phyloP scores from a whole-genome alignment of 257 asterid genomes.

The Galeopsis tetrahit region DNA sequence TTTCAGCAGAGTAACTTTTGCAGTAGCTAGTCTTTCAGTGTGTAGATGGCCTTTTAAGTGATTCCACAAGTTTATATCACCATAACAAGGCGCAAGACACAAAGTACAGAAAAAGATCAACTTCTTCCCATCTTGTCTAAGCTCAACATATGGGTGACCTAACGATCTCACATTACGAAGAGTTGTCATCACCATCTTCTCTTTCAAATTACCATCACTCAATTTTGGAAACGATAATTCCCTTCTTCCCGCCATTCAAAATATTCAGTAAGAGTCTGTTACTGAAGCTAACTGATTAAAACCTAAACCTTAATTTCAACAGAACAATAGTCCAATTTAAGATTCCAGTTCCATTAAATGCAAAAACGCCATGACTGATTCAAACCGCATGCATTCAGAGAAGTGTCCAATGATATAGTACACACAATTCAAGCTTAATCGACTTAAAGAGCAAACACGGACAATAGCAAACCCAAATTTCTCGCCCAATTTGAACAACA shows the following conservation, averaged over 20 bases:
- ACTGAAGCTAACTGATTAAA: conserved; percentile 32
- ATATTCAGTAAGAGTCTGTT: conserved; percentile 7
- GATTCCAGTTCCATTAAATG: not conserved
- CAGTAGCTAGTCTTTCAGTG: conserved; percentile 66
- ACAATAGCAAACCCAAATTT: conserved; percentile 22
- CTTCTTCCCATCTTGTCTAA: conserved; percentile 88
- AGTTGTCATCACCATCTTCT: conserved; percentile 64
- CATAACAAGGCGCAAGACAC: conserved; percentile 82
- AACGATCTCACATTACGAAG: conserved; percentile 70
- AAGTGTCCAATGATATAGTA: not conserved
- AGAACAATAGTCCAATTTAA: conserved; percentile 2
- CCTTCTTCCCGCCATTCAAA: conserved; percentile 54
- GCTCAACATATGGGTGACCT: conserved; percentile 87
- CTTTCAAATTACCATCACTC: conserved; percentile 61
- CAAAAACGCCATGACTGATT: not conserved
- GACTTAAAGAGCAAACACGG: too few relatives aligned
- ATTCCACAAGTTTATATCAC: conserved; percentile 63
- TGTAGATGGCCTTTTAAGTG: conserved; percentile 87
- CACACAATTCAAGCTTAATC: not conserved
- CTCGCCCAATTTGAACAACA: conserved; percentile 14
- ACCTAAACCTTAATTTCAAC: conserved; percentile 34
- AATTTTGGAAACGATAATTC: conserved; percentile 57
- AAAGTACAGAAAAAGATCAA: conserved; percentile 79
- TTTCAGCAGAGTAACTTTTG: conserved; percentile 74
- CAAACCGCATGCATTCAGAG: conserved; percentile 7